Conservation (phyloP, 331 rosid genomes). For the Saraca asoca region DNA sequence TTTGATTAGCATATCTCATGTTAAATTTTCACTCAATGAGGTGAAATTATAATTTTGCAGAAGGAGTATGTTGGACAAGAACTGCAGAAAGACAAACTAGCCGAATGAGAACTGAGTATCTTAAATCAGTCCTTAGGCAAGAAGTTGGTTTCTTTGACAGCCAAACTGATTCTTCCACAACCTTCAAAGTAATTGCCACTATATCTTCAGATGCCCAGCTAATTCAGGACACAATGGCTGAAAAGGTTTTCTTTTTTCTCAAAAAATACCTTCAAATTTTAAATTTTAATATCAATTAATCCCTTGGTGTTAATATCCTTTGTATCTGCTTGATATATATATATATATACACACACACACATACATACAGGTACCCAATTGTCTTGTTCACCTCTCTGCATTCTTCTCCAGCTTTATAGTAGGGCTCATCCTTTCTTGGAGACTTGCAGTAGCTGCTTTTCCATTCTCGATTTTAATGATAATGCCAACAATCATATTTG, state of each 20-base stretch:
- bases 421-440: conserved; percentile 65
- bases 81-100: conserved; percentile 82
- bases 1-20: too few relatives aligned
- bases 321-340: conserved; percentile 4
- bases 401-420: conserved; percentile 57
- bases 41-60: conserved; percentile 35
- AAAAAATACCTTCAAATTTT: neutral
- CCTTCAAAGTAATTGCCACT: conserved; percentile 68
- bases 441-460: conserved; percentile 69
- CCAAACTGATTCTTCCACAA: conserved; percentile 53
- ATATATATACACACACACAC: too few relatives aligned
- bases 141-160: conserved; percentile 79
- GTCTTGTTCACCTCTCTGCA: conserved; percentile 57
- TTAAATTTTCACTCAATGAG: conserved; percentile 14
- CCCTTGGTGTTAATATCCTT: conserved; percentile 1
- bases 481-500: conserved; percentile 67
- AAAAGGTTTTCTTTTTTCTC: conserved; percentile 50
- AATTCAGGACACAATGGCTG: conserved; percentile 69
- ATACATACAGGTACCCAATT: conserved; percentile 52
- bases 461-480: conserved; percentile 69
- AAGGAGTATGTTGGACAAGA: conserved; percentile 84
- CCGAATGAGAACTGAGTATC: conserved; percentile 66
- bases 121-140: conserved; percentile 67
- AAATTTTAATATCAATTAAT: too few relatives aligned
- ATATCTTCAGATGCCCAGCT: conserved; percentile 73